A percentile compares a stretch with the other conserved stretches of the same genome.
Conservation (phyloP, 2,329 filamentous ascomycete genomes). For the Chrysosporium keratinophilum region DNA sequence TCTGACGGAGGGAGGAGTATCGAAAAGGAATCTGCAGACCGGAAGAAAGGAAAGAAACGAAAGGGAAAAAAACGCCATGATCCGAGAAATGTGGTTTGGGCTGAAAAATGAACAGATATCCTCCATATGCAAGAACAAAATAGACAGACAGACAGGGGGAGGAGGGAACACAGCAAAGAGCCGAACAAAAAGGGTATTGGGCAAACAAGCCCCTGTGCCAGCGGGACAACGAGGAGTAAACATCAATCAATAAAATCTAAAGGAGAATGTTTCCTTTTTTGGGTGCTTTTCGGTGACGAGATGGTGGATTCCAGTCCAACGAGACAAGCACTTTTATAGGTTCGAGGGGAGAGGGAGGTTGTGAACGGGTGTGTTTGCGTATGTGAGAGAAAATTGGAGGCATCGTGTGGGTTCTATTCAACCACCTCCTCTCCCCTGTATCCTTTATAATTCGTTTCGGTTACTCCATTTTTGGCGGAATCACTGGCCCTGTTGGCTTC, state of each 20-base stretch:
- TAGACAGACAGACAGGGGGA: not conserved
- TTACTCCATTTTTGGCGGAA: not conserved
- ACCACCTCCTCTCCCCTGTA: not conserved
- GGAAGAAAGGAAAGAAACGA: not conserved
- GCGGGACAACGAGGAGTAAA: not conserved
- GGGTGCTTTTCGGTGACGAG: not conserved
- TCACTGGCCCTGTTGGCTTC: constrained; percentile 1
- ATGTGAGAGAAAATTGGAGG: no score
- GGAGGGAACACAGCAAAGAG: not conserved
- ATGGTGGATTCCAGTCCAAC: constrained; percentile 12
- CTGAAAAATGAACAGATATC: constrained; percentile 7
- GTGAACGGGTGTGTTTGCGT: no score
- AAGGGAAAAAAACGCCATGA: not conserved
- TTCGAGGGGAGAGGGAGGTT: not conserved
- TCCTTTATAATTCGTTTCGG: not conserved
- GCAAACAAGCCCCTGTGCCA: constrained; percentile 5
- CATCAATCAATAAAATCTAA: not conserved
- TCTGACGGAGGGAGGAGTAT: not conserved
- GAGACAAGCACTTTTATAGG: not conserved
- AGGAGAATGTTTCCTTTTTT: not conserved
- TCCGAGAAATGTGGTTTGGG: not conserved
- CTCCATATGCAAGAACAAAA: constrained; percentile 5
- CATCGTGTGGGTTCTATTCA: not conserved
- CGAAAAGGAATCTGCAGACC: not conserved
- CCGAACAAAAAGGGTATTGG: constrained; percentile 3